Conservation (phyloP, 768 basidiomycete genomes). For the Mycena pura region DNA sequence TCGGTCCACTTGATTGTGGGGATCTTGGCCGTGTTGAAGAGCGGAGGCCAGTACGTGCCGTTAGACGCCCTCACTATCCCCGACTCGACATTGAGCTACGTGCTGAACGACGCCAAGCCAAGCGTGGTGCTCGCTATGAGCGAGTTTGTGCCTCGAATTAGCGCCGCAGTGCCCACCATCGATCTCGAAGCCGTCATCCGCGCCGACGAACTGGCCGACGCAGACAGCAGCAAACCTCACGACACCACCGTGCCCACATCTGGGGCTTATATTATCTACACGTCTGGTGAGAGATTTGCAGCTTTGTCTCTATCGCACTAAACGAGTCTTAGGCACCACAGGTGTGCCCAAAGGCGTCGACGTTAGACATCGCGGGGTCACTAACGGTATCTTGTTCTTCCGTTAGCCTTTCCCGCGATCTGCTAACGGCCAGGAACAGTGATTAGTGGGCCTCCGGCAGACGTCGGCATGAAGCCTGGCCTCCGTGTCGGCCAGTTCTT, state of each 20-base stretch:
- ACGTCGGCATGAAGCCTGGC: constrained; percentile 48
- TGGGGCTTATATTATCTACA: constrained; percentile 55
- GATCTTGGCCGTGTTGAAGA: constrained; percentile 53
- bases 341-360: constrained; percentile 55
- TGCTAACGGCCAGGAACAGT: constrained; percentile 16
- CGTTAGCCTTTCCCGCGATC: not conserved
- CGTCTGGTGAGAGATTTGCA: constrained; percentile 40
- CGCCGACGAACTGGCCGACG: constrained; percentile 21
- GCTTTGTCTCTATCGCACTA: not conserved
- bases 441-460: constrained; percentile 42
- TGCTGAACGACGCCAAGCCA: constrained; percentile 46
- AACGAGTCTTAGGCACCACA: constrained; percentile 45
- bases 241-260: constrained; percentile 33
- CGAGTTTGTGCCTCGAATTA: constrained; percentile 36
- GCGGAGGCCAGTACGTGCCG: constrained; percentile 55
- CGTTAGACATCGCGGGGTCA: constrained; percentile 47
- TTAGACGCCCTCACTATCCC: constrained; percentile 55
- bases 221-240: constrained; percentile 25
- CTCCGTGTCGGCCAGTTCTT: constrained; percentile 50
- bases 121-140: constrained; percentile 44
- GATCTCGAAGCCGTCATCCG: constrained; percentile 31
- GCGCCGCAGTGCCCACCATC: constrained; percentile 21
- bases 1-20: constrained; percentile 50
- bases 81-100: constrained; percentile 49
- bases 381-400: constrained; percentile 41